A percentile compares a stretch with the other conserved stretches of the same genome.
These are phyloP conservation scores for Auriscalpium microsporum DNA, from an alignment of 768 basidiomycete species.

Conservation along the genomic window DNA sequence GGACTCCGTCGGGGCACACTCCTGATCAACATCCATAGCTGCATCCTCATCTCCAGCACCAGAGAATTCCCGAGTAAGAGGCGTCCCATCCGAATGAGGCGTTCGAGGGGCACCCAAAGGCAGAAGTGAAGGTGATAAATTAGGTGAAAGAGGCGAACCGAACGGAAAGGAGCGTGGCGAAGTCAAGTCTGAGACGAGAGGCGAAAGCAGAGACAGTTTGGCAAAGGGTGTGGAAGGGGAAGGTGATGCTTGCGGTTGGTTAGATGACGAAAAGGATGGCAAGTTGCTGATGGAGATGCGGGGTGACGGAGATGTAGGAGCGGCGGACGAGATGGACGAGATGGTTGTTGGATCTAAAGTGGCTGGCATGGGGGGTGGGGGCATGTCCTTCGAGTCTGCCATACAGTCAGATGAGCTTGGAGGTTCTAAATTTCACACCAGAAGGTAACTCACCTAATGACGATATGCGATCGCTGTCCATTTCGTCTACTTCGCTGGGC, in stretches of 20 bases:
- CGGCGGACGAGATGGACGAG: slow-evolving; percentile 16
- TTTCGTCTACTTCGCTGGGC: slow-evolving; percentile 12
- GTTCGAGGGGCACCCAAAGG: slow-evolving; percentile 1
- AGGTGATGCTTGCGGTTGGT: slow-evolving; percentile 3
- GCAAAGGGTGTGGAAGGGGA: slow-evolving; percentile 36
- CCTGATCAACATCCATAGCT: slow-evolving; percentile 7
- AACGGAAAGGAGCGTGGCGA: slow-evolving; percentile 1
- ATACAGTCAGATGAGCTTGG: not conserved
- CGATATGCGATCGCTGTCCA: slow-evolving; percentile 17
- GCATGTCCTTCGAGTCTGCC: slow-evolving; percentile 35
- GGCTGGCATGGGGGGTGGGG: slow-evolving; percentile 43
- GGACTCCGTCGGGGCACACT: not conserved
- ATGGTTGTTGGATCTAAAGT: slow-evolving; percentile 33
- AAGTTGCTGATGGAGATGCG: slow-evolving; percentile 3
- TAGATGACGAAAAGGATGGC: not conserved
- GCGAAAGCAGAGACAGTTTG: slow-evolving; percentile 39
- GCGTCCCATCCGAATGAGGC: no score
- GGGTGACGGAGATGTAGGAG: slow-evolving; percentile 6
- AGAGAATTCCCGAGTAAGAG: no score
- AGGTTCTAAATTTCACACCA: not conserved
- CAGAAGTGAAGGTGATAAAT: slow-evolving; percentile 13
- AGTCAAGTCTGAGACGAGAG: slow-evolving; percentile 12
- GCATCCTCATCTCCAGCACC: no score
- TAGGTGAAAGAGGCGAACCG: slow-evolving; percentile 16
- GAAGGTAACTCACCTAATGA: slow-evolving; percentile 11